These are phyloP conservation scores for Phlebopus sp. DNA, from an alignment of 1,284 basidiomycete species.

Conservation along the genomic window DNA sequence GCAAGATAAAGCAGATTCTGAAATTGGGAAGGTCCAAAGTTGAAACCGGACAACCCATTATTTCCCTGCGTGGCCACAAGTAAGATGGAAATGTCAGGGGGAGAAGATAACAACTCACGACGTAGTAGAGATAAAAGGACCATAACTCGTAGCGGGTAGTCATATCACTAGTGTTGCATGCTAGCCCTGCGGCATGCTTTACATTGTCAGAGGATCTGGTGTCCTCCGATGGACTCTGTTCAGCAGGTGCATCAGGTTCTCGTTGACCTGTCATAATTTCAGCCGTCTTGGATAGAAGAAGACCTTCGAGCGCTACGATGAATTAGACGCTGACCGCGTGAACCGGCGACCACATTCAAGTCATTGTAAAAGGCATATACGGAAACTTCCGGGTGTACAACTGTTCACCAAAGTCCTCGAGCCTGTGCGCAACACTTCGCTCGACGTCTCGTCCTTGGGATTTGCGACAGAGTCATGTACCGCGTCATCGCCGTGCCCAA, in stretches of 20 bases:
- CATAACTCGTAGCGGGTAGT: constrained; percentile 61
- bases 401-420: not conserved
- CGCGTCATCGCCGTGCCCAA: constrained; percentile 54
- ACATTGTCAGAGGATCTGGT: no score
- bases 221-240: no score
- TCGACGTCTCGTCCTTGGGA: not conserved
- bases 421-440: not conserved
- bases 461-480: constrained; percentile 43
- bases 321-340: no score
- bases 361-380: not conserved
- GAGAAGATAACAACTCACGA: constrained; percentile 34
- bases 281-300: no score
- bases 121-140: constrained; percentile 71
- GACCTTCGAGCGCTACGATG: no score
- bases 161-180: not conserved
- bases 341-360: no score
- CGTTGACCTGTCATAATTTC: no score
- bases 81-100: not conserved
- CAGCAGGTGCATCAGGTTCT: no score
- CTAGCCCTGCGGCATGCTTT: no score
- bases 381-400: constrained; percentile 7
- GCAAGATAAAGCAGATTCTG: constrained; percentile 73
- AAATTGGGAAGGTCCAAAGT: constrained; percentile 74
- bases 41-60: constrained; percentile 70
- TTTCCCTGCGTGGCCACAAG: constrained; percentile 45